A percentile compares a stretch with the other conserved stretches of the same genome.
Conservation (phyloP, 371 early-diverging fungal species). For the Zopfochytrium polystomum region DNA sequence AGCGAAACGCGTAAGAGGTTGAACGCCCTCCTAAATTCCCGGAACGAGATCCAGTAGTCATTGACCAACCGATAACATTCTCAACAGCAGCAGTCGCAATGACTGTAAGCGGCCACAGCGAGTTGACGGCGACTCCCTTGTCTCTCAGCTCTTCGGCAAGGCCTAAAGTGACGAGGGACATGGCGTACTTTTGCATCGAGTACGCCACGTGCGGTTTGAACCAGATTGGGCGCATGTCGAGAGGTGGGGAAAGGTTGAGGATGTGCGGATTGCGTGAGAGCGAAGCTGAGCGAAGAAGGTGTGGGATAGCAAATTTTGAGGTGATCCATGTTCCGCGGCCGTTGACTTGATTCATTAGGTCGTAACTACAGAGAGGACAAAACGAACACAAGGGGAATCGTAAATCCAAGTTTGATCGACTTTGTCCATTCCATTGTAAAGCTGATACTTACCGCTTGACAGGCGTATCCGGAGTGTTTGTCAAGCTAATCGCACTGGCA, state of each 20-base stretch:
- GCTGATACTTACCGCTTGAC: too few relatives aligned
- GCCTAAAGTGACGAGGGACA: slow-evolving; percentile 72
- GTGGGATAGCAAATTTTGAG: slow-evolving; percentile 66
- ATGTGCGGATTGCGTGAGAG: slow-evolving; percentile 64
- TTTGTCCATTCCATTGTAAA: too few relatives aligned
- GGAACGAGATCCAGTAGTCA: too few relatives aligned
- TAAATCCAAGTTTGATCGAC: too few relatives aligned
- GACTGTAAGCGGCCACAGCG: slow-evolving; percentile 76
- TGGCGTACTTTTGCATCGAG: slow-evolving; percentile 70
- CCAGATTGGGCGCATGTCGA: slow-evolving; percentile 64
- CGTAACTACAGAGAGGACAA: too few relatives aligned
- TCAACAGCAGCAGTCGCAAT: slow-evolving; percentile 73
- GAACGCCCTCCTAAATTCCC: too few relatives aligned
- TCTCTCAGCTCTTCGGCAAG: slow-evolving; percentile 65
- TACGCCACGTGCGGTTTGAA: slow-evolving; percentile 70
- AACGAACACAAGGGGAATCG: too few relatives aligned
- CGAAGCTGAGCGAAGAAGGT: slow-evolving; percentile 57
- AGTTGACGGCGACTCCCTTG: slow-evolving; percentile 72
- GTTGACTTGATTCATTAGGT: slow-evolving; percentile 79
- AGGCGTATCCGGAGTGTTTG: slow-evolving; percentile 58
- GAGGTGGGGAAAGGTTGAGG: slow-evolving; percentile 71
- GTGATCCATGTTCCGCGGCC: slow-evolving; percentile 78
- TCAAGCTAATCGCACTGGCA: slow-evolving; percentile 70
- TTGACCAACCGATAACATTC: slow-evolving; percentile 49
- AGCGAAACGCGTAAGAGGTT: too few relatives aligned